These are phyloP conservation scores for Leptosphaerulina australis DNA, from an alignment of 2,329 filamentous ascomycete genomes.

Conservation along the genomic window DNA sequence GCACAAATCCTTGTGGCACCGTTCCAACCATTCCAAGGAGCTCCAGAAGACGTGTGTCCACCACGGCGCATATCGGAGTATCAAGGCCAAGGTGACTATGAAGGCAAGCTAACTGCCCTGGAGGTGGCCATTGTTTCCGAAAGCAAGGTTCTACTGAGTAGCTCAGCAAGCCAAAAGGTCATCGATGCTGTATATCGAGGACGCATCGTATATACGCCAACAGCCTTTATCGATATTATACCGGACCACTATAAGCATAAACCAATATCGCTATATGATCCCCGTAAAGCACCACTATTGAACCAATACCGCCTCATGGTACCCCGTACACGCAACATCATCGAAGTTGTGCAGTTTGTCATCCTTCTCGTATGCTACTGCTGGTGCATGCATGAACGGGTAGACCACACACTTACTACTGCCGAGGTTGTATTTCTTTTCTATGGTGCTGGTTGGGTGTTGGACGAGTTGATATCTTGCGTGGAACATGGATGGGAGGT, in stretches of 20 bases:
- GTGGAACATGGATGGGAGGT: slow-evolving; percentile 79
- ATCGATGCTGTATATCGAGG: slow-evolving; percentile 83
- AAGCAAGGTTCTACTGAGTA: slow-evolving; percentile 77
- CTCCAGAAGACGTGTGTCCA: slow-evolving; percentile 68
- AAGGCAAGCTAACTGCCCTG: slow-evolving; percentile 73
- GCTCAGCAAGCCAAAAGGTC: slow-evolving; percentile 79
- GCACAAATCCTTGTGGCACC: slow-evolving; percentile 81
- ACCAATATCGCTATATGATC: slow-evolving; percentile 81
- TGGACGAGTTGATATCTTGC: slow-evolving; percentile 79
- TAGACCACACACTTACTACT: slow-evolving; percentile 61
- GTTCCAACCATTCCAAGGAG: slow-evolving; percentile 85
- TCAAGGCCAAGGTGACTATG: slow-evolving; percentile 54
- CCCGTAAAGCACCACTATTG: slow-evolving; percentile 73
- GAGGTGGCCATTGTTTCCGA: slow-evolving; percentile 85
- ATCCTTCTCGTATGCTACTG: slow-evolving; percentile 72
- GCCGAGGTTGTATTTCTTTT: slow-evolving; percentile 72
- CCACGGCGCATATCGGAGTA: slow-evolving; percentile 59
- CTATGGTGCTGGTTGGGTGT: slow-evolving; percentile 77
- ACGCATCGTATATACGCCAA: slow-evolving; percentile 80
- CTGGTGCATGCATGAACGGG: slow-evolving; percentile 71
- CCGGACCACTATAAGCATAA: slow-evolving; percentile 86
- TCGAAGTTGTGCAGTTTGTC: slow-evolving; percentile 77
- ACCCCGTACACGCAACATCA: slow-evolving; percentile 74
- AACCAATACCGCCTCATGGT: slow-evolving; percentile 88
- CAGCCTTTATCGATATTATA: slow-evolving; percentile 80